A percentile compares a stretch with the other conserved stretches of the same genome.
phyloP scores from a whole-genome alignment of 257 asterid genomes.

The Lycium ferocissimum region DNA sequence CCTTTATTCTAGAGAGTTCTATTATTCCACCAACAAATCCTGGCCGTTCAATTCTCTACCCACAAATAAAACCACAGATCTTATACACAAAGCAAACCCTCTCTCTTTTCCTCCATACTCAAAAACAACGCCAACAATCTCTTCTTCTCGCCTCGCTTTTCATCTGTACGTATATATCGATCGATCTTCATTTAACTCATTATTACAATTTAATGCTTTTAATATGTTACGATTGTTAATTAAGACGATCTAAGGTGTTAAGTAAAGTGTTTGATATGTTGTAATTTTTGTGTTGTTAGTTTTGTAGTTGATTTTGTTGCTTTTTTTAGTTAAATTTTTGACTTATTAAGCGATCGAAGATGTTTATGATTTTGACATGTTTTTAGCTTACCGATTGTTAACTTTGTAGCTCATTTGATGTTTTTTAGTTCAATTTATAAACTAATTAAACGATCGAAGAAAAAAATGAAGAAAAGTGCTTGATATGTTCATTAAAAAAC shows the following conservation, averaged over 20 bases:
- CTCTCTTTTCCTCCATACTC: slow-evolving; percentile 1
- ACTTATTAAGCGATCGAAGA: not conserved
- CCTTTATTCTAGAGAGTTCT: slow-evolving; percentile 20
- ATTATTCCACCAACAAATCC: slow-evolving; percentile 16
- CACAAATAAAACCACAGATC: slow-evolving; percentile 18
- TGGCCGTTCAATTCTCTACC: slow-evolving; percentile 19
- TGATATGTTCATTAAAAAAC: too few relatives aligned
- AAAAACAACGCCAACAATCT: slow-evolving; percentile 13
- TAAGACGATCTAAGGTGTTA: slow-evolving; percentile 16
- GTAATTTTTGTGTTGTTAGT: not conserved
- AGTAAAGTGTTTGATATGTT: not conserved
- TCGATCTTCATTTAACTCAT: not conserved
- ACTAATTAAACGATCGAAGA: too few relatives aligned
- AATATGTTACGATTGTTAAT: not conserved
- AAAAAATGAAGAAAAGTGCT: too few relatives aligned
- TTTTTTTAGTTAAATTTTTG: not conserved
- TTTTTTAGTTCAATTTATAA: too few relatives aligned
- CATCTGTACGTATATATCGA: not conserved
- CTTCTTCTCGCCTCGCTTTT: slow-evolving; percentile 13
- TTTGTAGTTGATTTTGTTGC: not conserved
- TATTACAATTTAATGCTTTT: not conserved
- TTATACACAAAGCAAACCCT: not conserved
- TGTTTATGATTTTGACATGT: slow-evolving; percentile 18
- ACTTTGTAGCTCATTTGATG: not conserved
- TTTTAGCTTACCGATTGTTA: not conserved